phyloP scores from a whole-genome alignment of 208 protist species.

The Angomonas ambiguus region DNA sequence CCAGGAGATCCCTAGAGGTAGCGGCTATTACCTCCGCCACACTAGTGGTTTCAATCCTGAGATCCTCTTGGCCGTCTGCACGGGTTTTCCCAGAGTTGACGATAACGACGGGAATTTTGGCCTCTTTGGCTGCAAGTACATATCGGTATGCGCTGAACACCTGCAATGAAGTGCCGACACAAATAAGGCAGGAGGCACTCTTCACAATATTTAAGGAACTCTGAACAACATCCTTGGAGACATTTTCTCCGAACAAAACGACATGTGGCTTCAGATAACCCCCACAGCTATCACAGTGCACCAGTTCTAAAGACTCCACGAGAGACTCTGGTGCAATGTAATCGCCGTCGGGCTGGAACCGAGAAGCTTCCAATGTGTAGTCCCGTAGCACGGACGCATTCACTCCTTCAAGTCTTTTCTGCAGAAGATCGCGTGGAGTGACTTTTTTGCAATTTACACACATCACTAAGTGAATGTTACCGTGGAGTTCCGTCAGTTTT shows the following conservation, averaged over 20 bases:
- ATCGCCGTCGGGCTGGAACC: constrained; percentile 60
- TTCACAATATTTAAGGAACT: constrained; percentile 24
- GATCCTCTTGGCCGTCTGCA: constrained; percentile 41
- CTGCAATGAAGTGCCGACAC: constrained; percentile 72
- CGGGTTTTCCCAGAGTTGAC: constrained; percentile 66
- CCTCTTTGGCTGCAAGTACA: constrained; percentile 45
- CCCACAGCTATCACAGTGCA: constrained; percentile 48
- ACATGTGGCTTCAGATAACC: constrained; percentile 76
- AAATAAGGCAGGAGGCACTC: constrained; percentile 41
- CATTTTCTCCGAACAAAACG: constrained; percentile 82
- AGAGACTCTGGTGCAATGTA: constrained; percentile 35
- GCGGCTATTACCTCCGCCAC: constrained; percentile 31
- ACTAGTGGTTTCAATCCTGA: constrained; percentile 52
- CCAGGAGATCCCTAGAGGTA: constrained; percentile 23
- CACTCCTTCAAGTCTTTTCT: constrained; percentile 27
- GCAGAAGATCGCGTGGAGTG: constrained; percentile 37
- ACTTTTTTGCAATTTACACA: constrained; percentile 56
- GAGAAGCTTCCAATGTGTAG: constrained; percentile 22
- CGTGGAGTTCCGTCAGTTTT: constrained; percentile 59
- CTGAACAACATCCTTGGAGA: constrained; percentile 28
- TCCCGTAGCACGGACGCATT: constrained; percentile 35
- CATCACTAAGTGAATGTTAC: constrained; percentile 63
- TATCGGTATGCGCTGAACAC: constrained; percentile 77
- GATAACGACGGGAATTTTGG: constrained; percentile 50
- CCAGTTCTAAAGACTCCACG: constrained; percentile 46